A percentile compares a stretch with the other conserved stretches of the same genome.
These are phyloP conservation scores for Syncephalis fuscata DNA, from an alignment of 371 early-diverging fungal species.

Conservation along the genomic window DNA sequence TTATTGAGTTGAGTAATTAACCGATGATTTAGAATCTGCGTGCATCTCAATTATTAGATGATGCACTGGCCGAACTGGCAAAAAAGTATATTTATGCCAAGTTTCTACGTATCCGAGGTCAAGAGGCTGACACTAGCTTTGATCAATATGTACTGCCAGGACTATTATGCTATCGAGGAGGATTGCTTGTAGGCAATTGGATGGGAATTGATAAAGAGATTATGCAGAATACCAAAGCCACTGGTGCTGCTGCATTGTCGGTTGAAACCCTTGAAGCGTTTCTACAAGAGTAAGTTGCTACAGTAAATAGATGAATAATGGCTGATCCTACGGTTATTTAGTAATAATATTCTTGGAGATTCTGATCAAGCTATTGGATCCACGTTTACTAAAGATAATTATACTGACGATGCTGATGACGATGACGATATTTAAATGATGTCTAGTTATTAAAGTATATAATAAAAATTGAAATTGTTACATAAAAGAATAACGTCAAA, in stretches of 20 bases:
- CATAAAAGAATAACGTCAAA: too few species aligned
- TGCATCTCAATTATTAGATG: slow-evolving; percentile 18
- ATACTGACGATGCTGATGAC: too few species aligned
- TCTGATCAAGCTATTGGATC: too few species aligned
- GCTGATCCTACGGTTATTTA: too few species aligned
- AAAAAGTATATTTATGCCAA: slow-evolving; percentile 25
- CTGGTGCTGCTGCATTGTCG: background rate
- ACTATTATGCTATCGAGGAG: slow-evolving; percentile 26
- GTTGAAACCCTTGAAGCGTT: too few species aligned
- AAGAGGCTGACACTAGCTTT: slow-evolving; percentile 18
- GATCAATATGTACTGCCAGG: slow-evolving; percentile 32
- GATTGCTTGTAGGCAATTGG: slow-evolving; percentile 24
- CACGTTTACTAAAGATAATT: too few species aligned
- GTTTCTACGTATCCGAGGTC: slow-evolving; percentile 26
- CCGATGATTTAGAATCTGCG: slow-evolving; percentile 14
- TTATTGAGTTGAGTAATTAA: slow-evolving; percentile 27
- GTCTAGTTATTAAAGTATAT: too few species aligned
- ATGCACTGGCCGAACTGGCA: slow-evolving; percentile 14
- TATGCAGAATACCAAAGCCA: slow-evolving; percentile 1
- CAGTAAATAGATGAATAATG: too few species aligned
- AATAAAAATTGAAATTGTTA: too few species aligned
- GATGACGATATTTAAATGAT: too few species aligned
- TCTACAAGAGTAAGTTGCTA: too few species aligned
- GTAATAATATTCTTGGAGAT: too few species aligned
- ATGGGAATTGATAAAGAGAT: slow-evolving; percentile 25